These are phyloP conservation scores for Geotrichum ghanense DNA, from an alignment of 805 yeast species.

Conservation along the genomic window DNA sequence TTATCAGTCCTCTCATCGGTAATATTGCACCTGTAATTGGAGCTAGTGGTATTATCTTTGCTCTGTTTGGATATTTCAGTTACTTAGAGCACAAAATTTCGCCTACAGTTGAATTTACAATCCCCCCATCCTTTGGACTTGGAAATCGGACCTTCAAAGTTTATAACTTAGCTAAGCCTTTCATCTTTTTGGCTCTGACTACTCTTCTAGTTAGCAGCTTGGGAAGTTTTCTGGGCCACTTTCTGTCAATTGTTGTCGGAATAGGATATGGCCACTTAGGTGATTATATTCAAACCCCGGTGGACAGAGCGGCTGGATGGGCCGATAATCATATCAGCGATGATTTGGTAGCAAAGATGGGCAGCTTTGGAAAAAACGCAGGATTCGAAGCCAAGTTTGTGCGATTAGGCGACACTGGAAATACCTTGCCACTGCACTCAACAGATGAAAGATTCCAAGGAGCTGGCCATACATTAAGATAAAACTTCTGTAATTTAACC, in stretches of 20 bases:
- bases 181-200: neutral
- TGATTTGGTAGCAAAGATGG: neutral
- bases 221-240: neutral
- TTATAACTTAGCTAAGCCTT: neutral
- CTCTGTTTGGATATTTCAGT: neutral
- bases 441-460: slow-evolving; percentile 1
- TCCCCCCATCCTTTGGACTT: neutral
- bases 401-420: neutral
- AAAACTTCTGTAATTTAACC: too few species aligned
- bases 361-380: neutral
- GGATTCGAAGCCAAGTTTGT: neutral
- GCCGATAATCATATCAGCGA: neutral
- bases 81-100: neutral
- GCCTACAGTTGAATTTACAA: neutral
- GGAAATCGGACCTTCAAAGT: neutral
- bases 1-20: neutral
- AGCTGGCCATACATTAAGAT: neutral
- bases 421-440: neutral
- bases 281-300: neutral
- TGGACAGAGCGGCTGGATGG: neutral
- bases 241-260: neutral
- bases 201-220: neutral
- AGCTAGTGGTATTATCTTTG: neutral
- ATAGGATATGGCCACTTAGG: neutral
- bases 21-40: neutral